Evolutionary conservation across 2,329 filamentous ascomycete genomes (phyloP).

Genomic region (Kalaharituber pfeilii): DNA sequence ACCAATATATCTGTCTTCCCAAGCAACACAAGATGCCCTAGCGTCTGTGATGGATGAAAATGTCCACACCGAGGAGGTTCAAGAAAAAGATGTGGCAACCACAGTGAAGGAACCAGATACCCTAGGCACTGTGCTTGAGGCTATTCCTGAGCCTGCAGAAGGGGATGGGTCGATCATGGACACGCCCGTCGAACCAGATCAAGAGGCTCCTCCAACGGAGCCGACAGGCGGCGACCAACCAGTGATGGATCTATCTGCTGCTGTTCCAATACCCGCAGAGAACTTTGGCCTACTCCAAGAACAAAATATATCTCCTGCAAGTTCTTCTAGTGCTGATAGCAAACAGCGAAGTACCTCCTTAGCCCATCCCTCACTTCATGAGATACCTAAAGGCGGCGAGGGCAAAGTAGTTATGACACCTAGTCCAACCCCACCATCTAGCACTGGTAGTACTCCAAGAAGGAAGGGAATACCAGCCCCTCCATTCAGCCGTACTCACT

Average conservation of each 20-base stretch:
- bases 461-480: conserved; percentile 9
- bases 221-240: neutral
- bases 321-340: neutral
- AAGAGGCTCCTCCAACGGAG: neutral
- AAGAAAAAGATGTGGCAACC: neutral
- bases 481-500: conserved; percentile 13
- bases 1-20: conserved; percentile 34
- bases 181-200: neutral
- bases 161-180: neutral
- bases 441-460: conserved; percentile 12
- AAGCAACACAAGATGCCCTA: conserved; percentile 47
- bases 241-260: too few relatives aligned
- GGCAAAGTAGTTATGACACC: neutral
- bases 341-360: neutral
- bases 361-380: neutral
- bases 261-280: neutral
- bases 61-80: conserved; percentile 23
- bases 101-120: neutral
- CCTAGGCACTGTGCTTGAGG: neutral
- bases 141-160: neutral
- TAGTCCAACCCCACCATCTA: conserved; percentile 13
- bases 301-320: neutral
- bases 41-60: conserved; percentile 50
- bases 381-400: neutral
- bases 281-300: neutral